Evolutionary conservation across 257 asterid species (phyloP), one percentile per base, ranked within the genome.

Genomic region (Solanum etuberosum): DNA sequence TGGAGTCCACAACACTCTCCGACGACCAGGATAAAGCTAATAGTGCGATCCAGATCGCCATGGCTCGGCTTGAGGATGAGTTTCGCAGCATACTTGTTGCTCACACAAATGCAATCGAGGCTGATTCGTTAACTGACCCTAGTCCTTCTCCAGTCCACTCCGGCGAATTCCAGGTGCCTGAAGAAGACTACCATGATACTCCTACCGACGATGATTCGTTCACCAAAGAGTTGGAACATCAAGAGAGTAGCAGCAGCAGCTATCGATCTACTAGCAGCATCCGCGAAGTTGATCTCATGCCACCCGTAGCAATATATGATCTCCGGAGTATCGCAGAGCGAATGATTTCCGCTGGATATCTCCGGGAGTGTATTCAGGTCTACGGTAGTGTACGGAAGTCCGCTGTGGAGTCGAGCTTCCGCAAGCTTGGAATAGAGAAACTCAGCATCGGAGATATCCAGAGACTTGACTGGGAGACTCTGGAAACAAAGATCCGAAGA

Each of bases 51-150:
- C 97, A 95, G 96, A 94, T 95, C 94, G 97, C 99, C 86, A 94
- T 95, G 99, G 94, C 98, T 73, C 91, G 97, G 7, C 98, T 96
- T 21, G 98, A 96, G 91, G 97, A 96, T 84, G 97, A 96, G 97
- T 96, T 96, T 86, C 97, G 98, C 7, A 93, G 37, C 89, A 94
- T 96, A 88, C 94, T 96, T 86, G 78, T 93, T 29, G 90, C 93
- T 0, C 93, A 95, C 48, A 92, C 97, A 10, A 90, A 92, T 14
- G 94, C 95, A 0, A 89, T 95, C 73, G 96, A 94, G 72, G 90
- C 94, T 59, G 97, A 94, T 31, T 87, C 92, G 34, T 88, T 93
- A 84, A 43, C 90, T 85, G 94, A 91, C 86, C 89, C 91, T 16
- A 74, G 63, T 71, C 29, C 85, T 71, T 74, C 73, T 29, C 31